A percentile compares a stretch with the other conserved stretches of the same genome.
phyloP scores from a whole-genome alignment of 192 early-diverging fungal genomes.

The Coemansia sp. region DNA sequence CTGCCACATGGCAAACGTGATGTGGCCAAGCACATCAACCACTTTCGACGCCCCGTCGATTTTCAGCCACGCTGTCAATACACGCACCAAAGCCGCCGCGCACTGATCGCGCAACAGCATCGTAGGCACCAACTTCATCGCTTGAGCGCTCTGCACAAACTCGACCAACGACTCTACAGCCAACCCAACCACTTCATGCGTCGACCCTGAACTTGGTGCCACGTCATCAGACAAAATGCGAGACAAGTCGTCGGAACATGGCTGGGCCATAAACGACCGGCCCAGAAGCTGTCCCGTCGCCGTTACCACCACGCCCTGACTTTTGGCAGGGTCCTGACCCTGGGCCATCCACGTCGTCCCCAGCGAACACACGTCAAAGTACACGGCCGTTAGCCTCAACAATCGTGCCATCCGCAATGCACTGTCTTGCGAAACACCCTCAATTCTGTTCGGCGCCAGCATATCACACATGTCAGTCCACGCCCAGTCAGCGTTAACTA shows the following conservation, averaged over 20 bases:
- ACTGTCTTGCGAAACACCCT: slow-evolving; percentile 10
- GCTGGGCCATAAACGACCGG: slow-evolving; percentile 21
- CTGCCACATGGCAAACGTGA: slow-evolving; percentile 25
- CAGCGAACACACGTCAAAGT: slow-evolving; percentile 39
- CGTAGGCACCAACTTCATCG: slow-evolving; percentile 7
- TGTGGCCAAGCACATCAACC: neutral
- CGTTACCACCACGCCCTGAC: neutral
- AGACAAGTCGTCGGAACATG: slow-evolving; percentile 11
- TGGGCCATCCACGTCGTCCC: slow-evolving; percentile 9
- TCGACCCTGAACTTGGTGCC: neutral
- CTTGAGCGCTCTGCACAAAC: slow-evolving; percentile 14
- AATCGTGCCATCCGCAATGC: slow-evolving; percentile 9
- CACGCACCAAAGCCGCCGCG: slow-evolving; percentile 16
- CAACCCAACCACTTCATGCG: neutral
- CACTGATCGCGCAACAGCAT: slow-evolving; percentile 22
- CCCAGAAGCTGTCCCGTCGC: slow-evolving; percentile 15
- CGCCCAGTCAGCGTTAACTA: slow-evolving; percentile 32
- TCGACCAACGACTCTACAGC: slow-evolving; percentile 30
- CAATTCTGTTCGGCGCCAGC: slow-evolving; percentile 23
- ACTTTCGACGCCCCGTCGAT: neutral
- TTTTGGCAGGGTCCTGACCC: neutral
- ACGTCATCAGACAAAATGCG: slow-evolving; percentile 10
- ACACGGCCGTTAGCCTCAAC: slow-evolving; percentile 24
- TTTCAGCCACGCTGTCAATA: slow-evolving; percentile 7
- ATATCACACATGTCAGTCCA: slow-evolving; percentile 22